Evolutionary conservation across 1,284 basidiomycete species (phyloP), one percentile per base, ranked within the genome.

Genomic region (Afroboletus lepidellus): DNA sequence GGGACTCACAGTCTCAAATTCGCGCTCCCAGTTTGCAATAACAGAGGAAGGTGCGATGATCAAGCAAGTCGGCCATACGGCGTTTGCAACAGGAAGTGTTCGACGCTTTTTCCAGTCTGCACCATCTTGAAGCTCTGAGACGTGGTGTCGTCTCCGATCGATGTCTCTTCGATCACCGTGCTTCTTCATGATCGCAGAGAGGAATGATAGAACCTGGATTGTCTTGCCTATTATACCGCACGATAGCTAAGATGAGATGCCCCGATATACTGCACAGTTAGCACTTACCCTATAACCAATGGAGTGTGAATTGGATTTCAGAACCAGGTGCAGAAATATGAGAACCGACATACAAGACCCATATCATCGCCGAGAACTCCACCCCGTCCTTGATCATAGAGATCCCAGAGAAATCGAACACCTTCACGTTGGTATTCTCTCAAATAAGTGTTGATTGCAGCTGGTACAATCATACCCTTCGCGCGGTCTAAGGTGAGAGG

Each of bases 321-420:
- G 50, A 53, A 20, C 8, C 2, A 13, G 24, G 20, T 36, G 25
- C 1, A 41, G 15, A 36, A 20, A 36, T 2, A 42, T 23, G 15
- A 23, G 45, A 47, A 9, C 9, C 11, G 46, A 76, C 80, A 65
- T 64, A 89, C 88, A 52, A 92, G 71, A 50, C 91, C 92, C 92
- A 95, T 95, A 62, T 95, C 92, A 65, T 95, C 92, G 16, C 91
- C 92, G 2, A 94, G 76, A 16, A 94, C 64, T 0, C 85, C 90
- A 1, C 92, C 92, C 41, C 77, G 70, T 0, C 75, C 76, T 57
- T 84, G 72, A 15, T 75, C 67, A 63, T 85, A 94, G 30, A 82
- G 75, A 8, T 78, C 72, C 70, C 79, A 93, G 50, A 95, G 79
- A 66, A 94, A 94, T 32, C 72, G 69, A 15, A 90, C 79, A 13